Conservation (phyloP, 495 filamentous ascomycete genomes). For the Hyaloscypha variabilis region DNA sequence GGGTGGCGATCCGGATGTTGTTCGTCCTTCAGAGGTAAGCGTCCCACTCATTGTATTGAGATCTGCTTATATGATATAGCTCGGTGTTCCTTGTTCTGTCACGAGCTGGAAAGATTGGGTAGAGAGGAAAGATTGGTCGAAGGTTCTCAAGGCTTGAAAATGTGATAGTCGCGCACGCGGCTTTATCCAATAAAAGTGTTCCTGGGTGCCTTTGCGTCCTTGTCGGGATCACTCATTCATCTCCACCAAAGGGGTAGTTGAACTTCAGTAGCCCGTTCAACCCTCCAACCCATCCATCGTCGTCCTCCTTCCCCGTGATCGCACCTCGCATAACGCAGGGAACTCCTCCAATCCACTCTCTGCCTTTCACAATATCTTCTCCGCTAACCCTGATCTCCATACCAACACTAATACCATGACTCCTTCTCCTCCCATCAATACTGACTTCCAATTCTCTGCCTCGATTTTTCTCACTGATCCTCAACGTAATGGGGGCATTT, state of each 20-base stretch:
- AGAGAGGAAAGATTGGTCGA: slow-evolving; percentile 36
- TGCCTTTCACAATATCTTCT: slow-evolving; percentile 65
- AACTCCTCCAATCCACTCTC: slow-evolving; percentile 64
- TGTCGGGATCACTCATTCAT: neutral
- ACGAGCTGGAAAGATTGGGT: slow-evolving; percentile 37
- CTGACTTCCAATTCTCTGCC: slow-evolving; percentile 85
- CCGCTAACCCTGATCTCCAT: slow-evolving; percentile 90
- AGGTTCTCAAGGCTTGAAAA: slow-evolving; percentile 8
- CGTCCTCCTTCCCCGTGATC: slow-evolving; percentile 55
- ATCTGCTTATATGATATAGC: slow-evolving; percentile 14
- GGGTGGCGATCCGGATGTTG: slow-evolving; percentile 33
- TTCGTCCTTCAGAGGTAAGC: slow-evolving; percentile 24
- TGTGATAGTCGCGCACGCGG: neutral
- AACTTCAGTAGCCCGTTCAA: slow-evolving; percentile 95
- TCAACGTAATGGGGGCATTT: slow-evolving; percentile 80
- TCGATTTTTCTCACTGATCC: slow-evolving; percentile 79
- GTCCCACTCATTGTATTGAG: neutral
- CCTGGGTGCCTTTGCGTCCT: neutral
- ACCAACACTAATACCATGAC: slow-evolving; percentile 68
- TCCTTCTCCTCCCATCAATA: slow-evolving; percentile 80
- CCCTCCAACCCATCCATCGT: slow-evolving; percentile 95
- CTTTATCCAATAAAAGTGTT: neutral
- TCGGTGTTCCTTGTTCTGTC: slow-evolving; percentile 31
- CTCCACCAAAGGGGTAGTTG: slow-evolving; percentile 89
- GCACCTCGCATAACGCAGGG: slow-evolving; percentile 65